Base-by-base conservation (phyloP, 2,329 filamentous ascomycete genomes). In the Penicillium sp. region DNA sequence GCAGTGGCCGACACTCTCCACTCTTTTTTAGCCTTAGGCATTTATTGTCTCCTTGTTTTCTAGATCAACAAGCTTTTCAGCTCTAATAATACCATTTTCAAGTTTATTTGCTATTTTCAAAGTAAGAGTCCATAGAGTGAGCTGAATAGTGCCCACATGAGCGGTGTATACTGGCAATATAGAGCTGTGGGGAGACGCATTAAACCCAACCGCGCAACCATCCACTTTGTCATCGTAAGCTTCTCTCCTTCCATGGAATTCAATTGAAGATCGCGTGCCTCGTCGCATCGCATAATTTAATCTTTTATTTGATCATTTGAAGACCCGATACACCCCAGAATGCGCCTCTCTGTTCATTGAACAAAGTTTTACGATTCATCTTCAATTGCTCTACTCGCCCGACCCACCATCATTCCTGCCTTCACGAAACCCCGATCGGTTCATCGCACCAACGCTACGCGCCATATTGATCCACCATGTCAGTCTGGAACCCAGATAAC, bases 401-500 rank as follows among this genome's bases (percentile, higher is more conserved):
- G 39, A 5, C 33, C 23, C 39, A 42, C 37, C 19, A 13, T n/a
- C 37, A 42, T 23, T 42, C 39, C 39, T 42, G 39, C n/a, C 23
- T 39, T 16, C 9, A 21, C n/a, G 37, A 23, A 42, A 21, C 39
- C 39, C 39, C 39, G 19, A 42, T 23, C 39, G 39, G 39, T 42
- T 23, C 39, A 42, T 42, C 16, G 35, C 35, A 23, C 19, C 31
- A 37, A 46, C 6, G 25, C 29, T 11, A 46, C 19, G 53, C 47
- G 53, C 45, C 51, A 47, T 46, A 35, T 27, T 46, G 39, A 44
- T 3, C 33, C 65, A 70, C 49, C 45, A 83, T 86, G 39, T 49
- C 46, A 29, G 87, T 97, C 66, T 98, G 95, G 95, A 98, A 97
- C 72, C 88, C 91, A 19, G 95, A 99, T 69, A 98, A 96, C 67